Evolutionary conservation across 495 filamentous ascomycete species (phyloP), one percentile per base, ranked within the genome.

Genomic region (Hypoxylon intermedium): DNA sequence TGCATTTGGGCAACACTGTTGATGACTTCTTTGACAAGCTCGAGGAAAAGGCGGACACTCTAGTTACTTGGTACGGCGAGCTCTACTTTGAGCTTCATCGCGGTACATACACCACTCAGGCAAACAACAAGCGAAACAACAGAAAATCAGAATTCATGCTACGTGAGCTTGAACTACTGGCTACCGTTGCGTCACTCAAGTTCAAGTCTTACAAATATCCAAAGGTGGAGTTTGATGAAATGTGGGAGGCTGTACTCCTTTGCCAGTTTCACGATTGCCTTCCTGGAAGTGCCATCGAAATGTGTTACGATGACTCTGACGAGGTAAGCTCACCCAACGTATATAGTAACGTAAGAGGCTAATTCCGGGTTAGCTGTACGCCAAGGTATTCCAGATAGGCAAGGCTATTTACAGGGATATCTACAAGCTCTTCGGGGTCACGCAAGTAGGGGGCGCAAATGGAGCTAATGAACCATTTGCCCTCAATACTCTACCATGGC

Each of bases 221-320:
- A 1, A 98, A 97, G 75, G 81, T 88, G 66, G 82, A 92, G 12
- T 85, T 98, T 43, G 94, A 98, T 69, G 80, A 87, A 41, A 92
- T 98, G 86, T 98, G 94, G 94, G 93, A 98, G 74, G 80, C 76
- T 20, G 79, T 85, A 0, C 81, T 95, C 9, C 84, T 97, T 13
- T 96, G 93, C 65, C 94, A 98, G 64, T 98, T 98, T 79, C 94
- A 98, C 67, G 94, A 98, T 70, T 97, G 93, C 69, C 77, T 98
- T 30, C 94, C 94, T 7, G 94, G 94, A n/a, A 95, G 89, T 68
- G 87, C 85, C 13, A 98, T 98, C 58, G 92, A 93, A 70, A 97
- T 98, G 93, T 93, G 89, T 70, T 97, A 97, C 70, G 88, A 91
- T 67, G 94, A 98, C 63, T 94, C 91, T 0, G 87, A 96, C 65